These are phyloP conservation scores for Kluyveromyces dobzhanskii DNA, from an alignment of 805 yeast species.

Conservation along the genomic window DNA sequence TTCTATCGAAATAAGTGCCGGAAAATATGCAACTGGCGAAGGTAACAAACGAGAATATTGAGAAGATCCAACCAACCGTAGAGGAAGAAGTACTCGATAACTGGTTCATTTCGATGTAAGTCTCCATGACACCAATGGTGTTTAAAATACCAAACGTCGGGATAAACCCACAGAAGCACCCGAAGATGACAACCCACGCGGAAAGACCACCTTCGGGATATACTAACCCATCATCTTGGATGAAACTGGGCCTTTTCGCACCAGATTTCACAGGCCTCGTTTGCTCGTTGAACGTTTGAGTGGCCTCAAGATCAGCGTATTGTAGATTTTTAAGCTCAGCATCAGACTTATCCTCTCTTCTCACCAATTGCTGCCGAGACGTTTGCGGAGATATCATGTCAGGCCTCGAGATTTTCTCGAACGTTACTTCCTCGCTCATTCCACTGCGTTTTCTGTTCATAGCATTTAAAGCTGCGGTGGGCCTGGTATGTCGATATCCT, in stretches of 20 bases:
- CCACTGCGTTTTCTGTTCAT: too few species aligned
- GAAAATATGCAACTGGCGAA: constrained; percentile 42
- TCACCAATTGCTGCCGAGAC: too few species aligned
- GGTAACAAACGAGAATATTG: constrained; percentile 43
- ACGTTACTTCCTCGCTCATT: too few species aligned
- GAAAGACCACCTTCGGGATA: constrained; percentile 53
- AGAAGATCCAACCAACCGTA: constrained; percentile 56
- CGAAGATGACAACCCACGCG: constrained; percentile 51
- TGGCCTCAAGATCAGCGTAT: background rate
- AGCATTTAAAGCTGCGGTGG: too few species aligned
- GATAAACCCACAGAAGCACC: constrained; percentile 48
- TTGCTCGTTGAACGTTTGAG: constrained; percentile 5
- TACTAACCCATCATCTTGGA: constrained; percentile 20
- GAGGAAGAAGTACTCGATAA: constrained; percentile 37
- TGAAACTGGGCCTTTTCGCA: constrained; percentile 11
- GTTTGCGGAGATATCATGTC: too few species aligned
- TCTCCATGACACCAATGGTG: constrained; percentile 53
- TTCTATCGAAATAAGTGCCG: constrained; percentile 51
- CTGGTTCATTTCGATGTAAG: constrained; percentile 50
- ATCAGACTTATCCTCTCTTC: too few species aligned
- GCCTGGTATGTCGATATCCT: too few species aligned
- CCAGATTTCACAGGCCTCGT: constrained; percentile 5
- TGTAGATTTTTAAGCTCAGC: too few species aligned
- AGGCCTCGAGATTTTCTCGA: too few species aligned
- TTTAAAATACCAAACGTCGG: constrained; percentile 51